phyloP scores from a whole-genome alignment of 768 basidiomycete genomes.

The Pisolithus microcarpus region DNA sequence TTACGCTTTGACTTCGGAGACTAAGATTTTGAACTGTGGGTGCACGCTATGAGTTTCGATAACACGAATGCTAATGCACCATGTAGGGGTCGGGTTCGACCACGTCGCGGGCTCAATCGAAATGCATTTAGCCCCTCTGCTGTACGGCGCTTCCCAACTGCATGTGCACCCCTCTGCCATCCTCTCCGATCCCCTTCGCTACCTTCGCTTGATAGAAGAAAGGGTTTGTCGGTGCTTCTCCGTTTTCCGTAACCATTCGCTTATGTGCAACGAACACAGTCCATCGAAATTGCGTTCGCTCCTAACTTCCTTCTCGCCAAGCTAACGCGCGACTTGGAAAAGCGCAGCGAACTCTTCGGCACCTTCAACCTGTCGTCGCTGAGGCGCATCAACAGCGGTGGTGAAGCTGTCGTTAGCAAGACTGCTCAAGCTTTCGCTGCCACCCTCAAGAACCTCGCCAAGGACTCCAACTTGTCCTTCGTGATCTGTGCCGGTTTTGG shows the following conservation, averaged over 20 bases:
- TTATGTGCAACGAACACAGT: constrained; percentile 3
- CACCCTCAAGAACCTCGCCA: constrained; percentile 20
- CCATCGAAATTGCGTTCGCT: constrained; percentile 26
- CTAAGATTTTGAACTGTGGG: constrained; percentile 36
- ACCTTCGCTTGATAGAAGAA: constrained; percentile 28
- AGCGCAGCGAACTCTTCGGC: constrained; percentile 13
- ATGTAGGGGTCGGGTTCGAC: constrained; percentile 40
- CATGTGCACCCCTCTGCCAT: constrained; percentile 19
- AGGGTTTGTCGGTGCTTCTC: constrained; percentile 7
- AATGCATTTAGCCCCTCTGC: constrained; percentile 32
- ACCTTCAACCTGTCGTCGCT: constrained; percentile 29
- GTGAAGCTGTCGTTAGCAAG: constrained; percentile 33
- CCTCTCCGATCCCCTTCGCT: constrained; percentile 17
- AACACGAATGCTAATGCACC: constrained; percentile 14
- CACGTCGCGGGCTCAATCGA: constrained; percentile 40
- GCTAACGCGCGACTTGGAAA: constrained; percentile 27
- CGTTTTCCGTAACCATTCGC: too few species aligned
- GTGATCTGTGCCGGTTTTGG: constrained; percentile 31
- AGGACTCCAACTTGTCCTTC: constrained; percentile 14
- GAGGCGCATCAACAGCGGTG: constrained; percentile 34
- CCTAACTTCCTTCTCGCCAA: constrained; percentile 39
- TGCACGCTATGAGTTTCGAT: background rate
- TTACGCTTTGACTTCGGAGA: constrained; percentile 28
- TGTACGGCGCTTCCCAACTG: constrained; percentile 24
- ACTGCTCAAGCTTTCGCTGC: constrained; percentile 30